A percentile compares a stretch with the other conserved stretches of the same genome.
Conservation (phyloP, 169 alveolate species). For the Theileria sp. region DNA sequence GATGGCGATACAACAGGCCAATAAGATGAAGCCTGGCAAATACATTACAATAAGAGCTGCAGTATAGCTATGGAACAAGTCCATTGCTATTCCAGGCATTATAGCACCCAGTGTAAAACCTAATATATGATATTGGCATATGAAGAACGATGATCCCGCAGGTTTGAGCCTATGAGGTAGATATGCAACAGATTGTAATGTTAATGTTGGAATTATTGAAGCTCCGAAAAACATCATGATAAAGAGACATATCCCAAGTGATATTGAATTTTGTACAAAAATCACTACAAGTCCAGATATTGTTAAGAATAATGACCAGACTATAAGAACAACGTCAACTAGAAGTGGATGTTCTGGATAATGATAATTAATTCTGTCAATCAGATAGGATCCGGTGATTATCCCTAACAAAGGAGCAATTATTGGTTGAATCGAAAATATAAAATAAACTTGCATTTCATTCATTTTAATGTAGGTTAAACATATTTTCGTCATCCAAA, state of each 20-base stretch:
- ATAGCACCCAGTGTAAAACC: slow-evolving; percentile 53
- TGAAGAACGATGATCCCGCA: slow-evolving; percentile 52
- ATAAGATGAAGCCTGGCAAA: slow-evolving; percentile 13
- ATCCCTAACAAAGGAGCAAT: slow-evolving; percentile 87
- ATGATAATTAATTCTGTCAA: slow-evolving; percentile 79
- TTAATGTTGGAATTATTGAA: slow-evolving; percentile 49
- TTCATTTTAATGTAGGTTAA: slow-evolving; percentile 7
- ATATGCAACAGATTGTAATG: slow-evolving; percentile 31
- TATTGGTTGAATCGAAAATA: slow-evolving; percentile 72
- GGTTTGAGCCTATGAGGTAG: slow-evolving; percentile 48
- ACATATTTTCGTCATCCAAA: slow-evolving; percentile 84
- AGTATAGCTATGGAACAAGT: slow-evolving; percentile 14
- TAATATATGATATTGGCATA: slow-evolving; percentile 55
- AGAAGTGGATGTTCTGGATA: slow-evolving; percentile 47
- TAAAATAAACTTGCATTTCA: slow-evolving; percentile 70
- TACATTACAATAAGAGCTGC: slow-evolving; percentile 27
- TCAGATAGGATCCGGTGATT: slow-evolving; percentile 79
- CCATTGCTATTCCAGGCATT: slow-evolving; percentile 58
- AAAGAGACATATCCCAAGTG: slow-evolving; percentile 20
- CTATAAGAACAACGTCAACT: slow-evolving; percentile 14
- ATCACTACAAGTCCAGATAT: slow-evolving; percentile 29
- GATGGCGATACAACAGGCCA: background rate
- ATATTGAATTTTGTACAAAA: background rate
- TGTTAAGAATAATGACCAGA: slow-evolving; percentile 55
- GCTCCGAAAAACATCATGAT: slow-evolving; percentile 57